Evolutionary conservation across 768 basidiomycete genomes (phyloP), one percentile per base, ranked within the genome.

Genomic region (Melanogaster broomeanus): DNA sequence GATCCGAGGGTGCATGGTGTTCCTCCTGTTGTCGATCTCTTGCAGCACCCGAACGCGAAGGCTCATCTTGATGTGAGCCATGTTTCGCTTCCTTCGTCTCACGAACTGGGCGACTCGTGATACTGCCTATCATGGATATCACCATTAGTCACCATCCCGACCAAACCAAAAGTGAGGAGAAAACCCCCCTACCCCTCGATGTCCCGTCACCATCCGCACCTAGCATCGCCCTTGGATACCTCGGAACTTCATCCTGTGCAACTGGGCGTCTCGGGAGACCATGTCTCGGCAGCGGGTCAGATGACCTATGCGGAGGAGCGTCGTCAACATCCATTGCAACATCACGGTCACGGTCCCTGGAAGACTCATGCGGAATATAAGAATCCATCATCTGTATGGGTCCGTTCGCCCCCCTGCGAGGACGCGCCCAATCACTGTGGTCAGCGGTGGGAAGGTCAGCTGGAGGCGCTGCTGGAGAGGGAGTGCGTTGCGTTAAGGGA

Each of bases 151-250:
- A 30, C 7, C 16, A n/a, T 5, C 35, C 35, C 16, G 7, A 6
- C 7, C 2, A 7, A 30, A 19, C 18, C 35, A 15, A 1, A 1
- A 42, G 2, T 1, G 8, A 42, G 1, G 4, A 33, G 7, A 8
- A 16, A 30, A 38, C 1, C 33, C 42, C 25, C 4, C 28, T 46
- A 66, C 65, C 51, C 49, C 61, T 58, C 31, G 45, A 25, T 4
- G 9, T 35, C 11, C 58, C 52, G 28, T 63, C 61, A 27, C 52
- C 63, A n/a, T 57, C 63, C 21, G 59, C 38, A 9, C 61, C 57
- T 6, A 68, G 48, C 72, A 73, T 73, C 0, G 73, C 73, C 27
- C 73, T 62, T n/a, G 73, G 72, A 41, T 68, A 73, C 22, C 64
- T 65, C 41, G 68, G 63, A 6, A 55, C 60, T 0, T 61, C 73